phyloP scores from a whole-genome alignment of 768 basidiomycete species.

The Auricularia auricula-judae region DNA sequence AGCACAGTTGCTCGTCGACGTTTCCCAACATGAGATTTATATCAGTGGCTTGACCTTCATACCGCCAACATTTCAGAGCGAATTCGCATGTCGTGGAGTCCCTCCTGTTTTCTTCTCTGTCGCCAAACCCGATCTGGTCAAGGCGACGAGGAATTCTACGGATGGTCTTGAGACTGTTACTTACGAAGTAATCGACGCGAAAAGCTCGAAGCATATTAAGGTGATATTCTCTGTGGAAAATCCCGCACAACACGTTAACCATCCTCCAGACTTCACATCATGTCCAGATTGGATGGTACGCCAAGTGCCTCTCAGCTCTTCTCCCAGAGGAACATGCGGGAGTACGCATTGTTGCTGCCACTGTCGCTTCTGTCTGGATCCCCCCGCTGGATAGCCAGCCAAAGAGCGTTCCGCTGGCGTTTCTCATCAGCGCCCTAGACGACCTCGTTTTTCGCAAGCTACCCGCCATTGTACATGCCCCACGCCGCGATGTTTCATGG shows the following conservation, averaged over 20 bases:
- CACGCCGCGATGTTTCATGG: constrained; percentile 29
- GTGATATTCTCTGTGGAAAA: constrained; percentile 15
- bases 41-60: constrained; percentile 32
- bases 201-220: constrained; percentile 37
- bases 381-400: constrained; percentile 30
- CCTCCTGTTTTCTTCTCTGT: constrained; percentile 31
- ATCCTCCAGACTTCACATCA: constrained; percentile 34
- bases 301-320: constrained; percentile 30
- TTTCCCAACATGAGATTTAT: constrained; percentile 29
- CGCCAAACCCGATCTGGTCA: constrained; percentile 39
- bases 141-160: constrained; percentile 23
- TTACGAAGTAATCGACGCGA: constrained; percentile 43
- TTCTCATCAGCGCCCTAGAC: constrained; percentile 31
- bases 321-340: constrained; percentile 14
- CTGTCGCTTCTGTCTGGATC: constrained; percentile 36
- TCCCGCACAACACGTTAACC: background rate
- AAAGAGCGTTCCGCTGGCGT: constrained; percentile 27
- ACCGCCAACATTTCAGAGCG: constrained; percentile 27
- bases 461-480: constrained; percentile 26
- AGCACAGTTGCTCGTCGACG: constrained; percentile 31
- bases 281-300: constrained; percentile 42
- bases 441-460: constrained; percentile 33
- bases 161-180: constrained; percentile 9
- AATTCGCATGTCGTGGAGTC: constrained; percentile 22
- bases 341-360: constrained; percentile 21